Evolutionary conservation across 75 land plant genomes (phyloP).

Genomic region (Gnetum montanum): DNA sequence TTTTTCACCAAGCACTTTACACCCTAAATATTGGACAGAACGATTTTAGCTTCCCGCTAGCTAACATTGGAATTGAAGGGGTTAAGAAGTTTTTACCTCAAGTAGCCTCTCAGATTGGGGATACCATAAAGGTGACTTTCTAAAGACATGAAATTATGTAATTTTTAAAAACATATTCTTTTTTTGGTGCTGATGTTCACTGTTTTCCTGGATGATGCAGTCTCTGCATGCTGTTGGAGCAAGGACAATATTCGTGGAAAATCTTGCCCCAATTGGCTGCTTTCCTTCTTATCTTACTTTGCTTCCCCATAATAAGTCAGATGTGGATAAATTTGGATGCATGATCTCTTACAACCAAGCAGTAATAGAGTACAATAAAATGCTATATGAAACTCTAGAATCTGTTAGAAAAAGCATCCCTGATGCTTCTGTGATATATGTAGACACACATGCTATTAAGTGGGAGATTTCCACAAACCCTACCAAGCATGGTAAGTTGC

Average conservation of each 20-base stretch:
- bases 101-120: conserved; percentile 40
- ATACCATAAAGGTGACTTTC: conserved; percentile 42
- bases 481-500: background rate
- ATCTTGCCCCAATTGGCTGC: conserved; percentile 74
- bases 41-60: conserved; percentile 56
- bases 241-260: conserved; percentile 42
- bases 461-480: conserved; percentile 53
- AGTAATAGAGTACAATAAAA: conserved; percentile 43
- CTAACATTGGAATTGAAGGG: conserved; percentile 35
- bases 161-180: too few relatives aligned
- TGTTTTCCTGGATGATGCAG: conserved; percentile 17
- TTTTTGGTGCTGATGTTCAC: too few relatives aligned
- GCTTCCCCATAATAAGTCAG: conserved; percentile 39
- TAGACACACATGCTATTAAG: conserved; percentile 41
- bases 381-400: conserved; percentile 28
- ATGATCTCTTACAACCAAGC: conserved; percentile 53
- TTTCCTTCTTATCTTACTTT: conserved; percentile 48
- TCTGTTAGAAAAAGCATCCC: conserved; percentile 21
- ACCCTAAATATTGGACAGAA: conserved; percentile 73
- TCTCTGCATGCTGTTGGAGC: conserved; percentile 43
- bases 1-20: conserved; percentile 49
- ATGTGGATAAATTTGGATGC: conserved; percentile 59
- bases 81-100: conserved; percentile 53
- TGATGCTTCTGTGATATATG: conserved; percentile 41
- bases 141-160: too few relatives aligned